phyloP scores from a whole-genome alignment of 2,329 filamentous ascomycete genomes.

The Bipolaris gigantea region DNA sequence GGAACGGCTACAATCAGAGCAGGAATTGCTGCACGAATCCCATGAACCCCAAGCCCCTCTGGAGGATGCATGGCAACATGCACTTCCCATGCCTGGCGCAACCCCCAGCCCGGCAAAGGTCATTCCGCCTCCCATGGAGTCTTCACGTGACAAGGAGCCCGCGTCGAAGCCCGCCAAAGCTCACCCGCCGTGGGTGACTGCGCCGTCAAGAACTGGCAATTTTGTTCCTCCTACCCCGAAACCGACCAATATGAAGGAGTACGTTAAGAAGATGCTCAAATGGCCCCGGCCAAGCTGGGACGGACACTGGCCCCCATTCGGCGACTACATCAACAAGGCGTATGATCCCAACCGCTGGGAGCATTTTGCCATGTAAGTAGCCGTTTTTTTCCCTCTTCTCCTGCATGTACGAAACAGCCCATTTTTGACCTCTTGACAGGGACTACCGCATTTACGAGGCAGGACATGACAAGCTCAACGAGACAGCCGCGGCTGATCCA shows the following conservation, averaged over 20 bases:
- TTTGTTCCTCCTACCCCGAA: conserved; percentile 20
- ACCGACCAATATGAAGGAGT: conserved; percentile 36
- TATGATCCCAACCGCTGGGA: conserved; percentile 56
- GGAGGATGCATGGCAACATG: conserved; percentile 29
- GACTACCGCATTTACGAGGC: conserved; percentile 46
- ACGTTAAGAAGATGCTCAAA: conserved; percentile 48
- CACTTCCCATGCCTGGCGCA: conserved; percentile 18
- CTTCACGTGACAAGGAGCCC: background rate
- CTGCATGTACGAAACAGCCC: background rate
- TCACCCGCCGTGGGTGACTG: conserved; percentile 31
- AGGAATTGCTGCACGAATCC: conserved; percentile 13
- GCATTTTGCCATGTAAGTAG: conserved; percentile 44
- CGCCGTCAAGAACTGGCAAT: conserved; percentile 18
- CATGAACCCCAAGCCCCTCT: conserved; percentile 17
- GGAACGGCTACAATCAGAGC: conserved; percentile 14
- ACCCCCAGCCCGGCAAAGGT: background rate
- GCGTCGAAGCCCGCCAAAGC: conserved; percentile 12
- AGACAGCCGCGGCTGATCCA: conserved; percentile 42
- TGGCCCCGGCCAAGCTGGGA: conserved; percentile 46
- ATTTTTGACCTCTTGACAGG: conserved; percentile 21
- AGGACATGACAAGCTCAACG: conserved; percentile 37
- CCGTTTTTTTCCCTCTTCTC: background rate
- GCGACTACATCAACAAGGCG: conserved; percentile 46
- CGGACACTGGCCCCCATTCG: conserved; percentile 51
- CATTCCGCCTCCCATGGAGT: conserved; percentile 5